A percentile compares a stretch with the other conserved stretches of the same genome.
Conservation (phyloP, 768 basidiomycete genomes). For the Tricholomella constricta region DNA sequence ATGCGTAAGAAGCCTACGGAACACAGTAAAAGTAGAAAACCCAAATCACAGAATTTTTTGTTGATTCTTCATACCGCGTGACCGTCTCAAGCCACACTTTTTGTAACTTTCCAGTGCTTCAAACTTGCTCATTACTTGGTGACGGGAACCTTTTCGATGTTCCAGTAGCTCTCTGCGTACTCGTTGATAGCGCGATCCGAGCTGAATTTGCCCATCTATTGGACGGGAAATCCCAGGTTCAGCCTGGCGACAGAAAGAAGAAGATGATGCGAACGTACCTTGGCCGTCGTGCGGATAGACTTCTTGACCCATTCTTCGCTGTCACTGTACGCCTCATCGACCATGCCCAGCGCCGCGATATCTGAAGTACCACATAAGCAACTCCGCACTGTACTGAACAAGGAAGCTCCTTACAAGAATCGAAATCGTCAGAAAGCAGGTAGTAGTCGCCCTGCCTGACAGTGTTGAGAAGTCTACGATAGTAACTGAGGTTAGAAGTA, state of each 20-base stretch:
- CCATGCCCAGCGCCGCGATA: constrained; percentile 79
- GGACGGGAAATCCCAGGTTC: not conserved
- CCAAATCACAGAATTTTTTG: too few relatives aligned
- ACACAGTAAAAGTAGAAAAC: too few relatives aligned
- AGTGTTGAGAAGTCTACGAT: constrained; percentile 65
- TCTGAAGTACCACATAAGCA: constrained; percentile 41
- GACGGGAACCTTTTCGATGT: constrained; percentile 54
- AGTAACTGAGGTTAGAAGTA: not conserved
- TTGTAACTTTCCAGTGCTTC: too few relatives aligned
- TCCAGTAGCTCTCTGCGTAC: constrained; percentile 90
- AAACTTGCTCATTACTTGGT: constrained; percentile 5
- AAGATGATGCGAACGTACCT: constrained; percentile 37
- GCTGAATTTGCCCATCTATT: constrained; percentile 94
- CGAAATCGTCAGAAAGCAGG: constrained; percentile 90
- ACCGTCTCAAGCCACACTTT: too few relatives aligned
- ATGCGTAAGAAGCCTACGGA: too few relatives aligned
- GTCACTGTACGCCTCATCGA: constrained; percentile 87
- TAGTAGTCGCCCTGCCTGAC: constrained; percentile 78
- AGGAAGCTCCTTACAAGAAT: constrained; percentile 64
- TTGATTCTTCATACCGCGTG: too few relatives aligned
- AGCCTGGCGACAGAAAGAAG: not conserved
- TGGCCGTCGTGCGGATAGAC: constrained; percentile 80
- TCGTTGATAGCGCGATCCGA: constrained; percentile 91
- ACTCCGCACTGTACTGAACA: not conserved
- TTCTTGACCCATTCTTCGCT: constrained; percentile 90